Evolutionary conservation across 2,329 filamentous ascomycete species (phyloP).

Genomic region (Taxawa tesnikishii): DNA sequence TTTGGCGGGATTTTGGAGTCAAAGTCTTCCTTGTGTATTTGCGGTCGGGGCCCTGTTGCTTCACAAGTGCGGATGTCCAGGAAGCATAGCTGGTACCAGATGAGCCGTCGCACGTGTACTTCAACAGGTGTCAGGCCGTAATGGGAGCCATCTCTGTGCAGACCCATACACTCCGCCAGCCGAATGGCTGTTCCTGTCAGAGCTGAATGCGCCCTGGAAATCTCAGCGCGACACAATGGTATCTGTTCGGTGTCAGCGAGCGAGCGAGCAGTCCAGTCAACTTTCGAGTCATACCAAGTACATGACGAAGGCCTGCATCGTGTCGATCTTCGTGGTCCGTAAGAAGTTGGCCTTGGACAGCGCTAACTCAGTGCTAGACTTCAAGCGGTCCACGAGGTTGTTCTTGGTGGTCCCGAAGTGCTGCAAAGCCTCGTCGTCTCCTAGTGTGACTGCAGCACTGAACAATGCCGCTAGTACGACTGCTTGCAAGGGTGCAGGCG

Average conservation of each 20-base stretch:
- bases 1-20: slow-evolving; percentile 63
- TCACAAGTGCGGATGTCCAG: slow-evolving; percentile 65
- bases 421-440: slow-evolving; percentile 36
- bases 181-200: slow-evolving; percentile 60
- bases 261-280: neutral
- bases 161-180: slow-evolving; percentile 65
- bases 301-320: slow-evolving; percentile 64
- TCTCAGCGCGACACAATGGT: slow-evolving; percentile 57
- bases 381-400: slow-evolving; percentile 49
- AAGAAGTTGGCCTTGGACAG: slow-evolving; percentile 59
- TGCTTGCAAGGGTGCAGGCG: slow-evolving; percentile 51
- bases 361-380: slow-evolving; percentile 54
- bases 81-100: slow-evolving; percentile 71
- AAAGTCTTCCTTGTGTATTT: slow-evolving; percentile 62
- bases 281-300: slow-evolving; percentile 49
- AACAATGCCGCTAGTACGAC: slow-evolving; percentile 59
- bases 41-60: slow-evolving; percentile 57
- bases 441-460: slow-evolving; percentile 55
- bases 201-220: slow-evolving; percentile 62
- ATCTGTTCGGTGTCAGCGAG: slow-evolving; percentile 35
- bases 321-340: slow-evolving; percentile 59
- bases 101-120: slow-evolving; percentile 55
- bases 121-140: slow-evolving; percentile 57
- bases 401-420: slow-evolving; percentile 46
- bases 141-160: slow-evolving; percentile 57